phyloP scores from a whole-genome alignment of 495 filamentous ascomycete species.

The Oleoguttula mirabilis region DNA sequence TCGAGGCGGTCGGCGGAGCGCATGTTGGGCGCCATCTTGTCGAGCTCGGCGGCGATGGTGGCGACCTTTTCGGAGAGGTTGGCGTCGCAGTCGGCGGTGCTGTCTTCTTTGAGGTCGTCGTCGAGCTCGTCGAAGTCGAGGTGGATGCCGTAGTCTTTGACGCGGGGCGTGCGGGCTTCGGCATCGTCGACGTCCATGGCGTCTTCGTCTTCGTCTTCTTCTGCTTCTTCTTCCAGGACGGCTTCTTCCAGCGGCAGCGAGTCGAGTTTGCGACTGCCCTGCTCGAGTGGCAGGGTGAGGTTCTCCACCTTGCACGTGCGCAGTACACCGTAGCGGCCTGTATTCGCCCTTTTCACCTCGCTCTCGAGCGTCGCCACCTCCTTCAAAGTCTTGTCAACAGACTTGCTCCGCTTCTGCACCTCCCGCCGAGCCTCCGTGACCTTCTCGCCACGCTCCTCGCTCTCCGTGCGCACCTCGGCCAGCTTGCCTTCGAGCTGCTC shows the following conservation, averaged over 20 bases:
- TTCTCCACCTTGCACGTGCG: conserved; percentile 88
- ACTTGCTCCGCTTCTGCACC: conserved; percentile 68
- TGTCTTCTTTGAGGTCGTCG: conserved; percentile 64
- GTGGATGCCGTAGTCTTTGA: conserved; percentile 86
- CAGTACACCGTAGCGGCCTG: conserved; percentile 69
- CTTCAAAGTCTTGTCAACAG: conserved; percentile 67
- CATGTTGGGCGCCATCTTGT: conserved; percentile 91
- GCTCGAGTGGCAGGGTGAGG: conserved; percentile 67
- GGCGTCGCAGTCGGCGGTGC: conserved; percentile 13
- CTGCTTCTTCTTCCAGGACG: conserved; percentile 45
- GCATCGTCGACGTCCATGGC: conserved; percentile 24
- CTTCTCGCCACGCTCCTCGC: conserved; percentile 57
- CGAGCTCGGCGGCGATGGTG: conserved; percentile 61
- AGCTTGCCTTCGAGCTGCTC: conserved; percentile 62
- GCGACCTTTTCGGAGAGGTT: conserved; percentile 62
- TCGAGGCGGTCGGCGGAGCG: conserved; percentile 88
- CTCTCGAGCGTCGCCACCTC: conserved; percentile 66
- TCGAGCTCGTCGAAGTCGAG: conserved; percentile 78
- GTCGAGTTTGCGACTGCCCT: conserved; percentile 64
- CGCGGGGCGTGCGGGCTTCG: conserved; percentile 19
- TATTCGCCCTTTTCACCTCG: conserved; percentile 69
- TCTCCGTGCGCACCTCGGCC: conserved; percentile 50
- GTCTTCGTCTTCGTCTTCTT: conserved; percentile 33
- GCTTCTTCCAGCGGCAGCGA: conserved; percentile 78
- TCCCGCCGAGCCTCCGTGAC: conserved; percentile 73